A percentile compares a stretch with the other conserved stretches of the same genome.
Evolutionary conservation across 208 protist species (phyloP).

Genomic region (Leishmania major): DNA sequence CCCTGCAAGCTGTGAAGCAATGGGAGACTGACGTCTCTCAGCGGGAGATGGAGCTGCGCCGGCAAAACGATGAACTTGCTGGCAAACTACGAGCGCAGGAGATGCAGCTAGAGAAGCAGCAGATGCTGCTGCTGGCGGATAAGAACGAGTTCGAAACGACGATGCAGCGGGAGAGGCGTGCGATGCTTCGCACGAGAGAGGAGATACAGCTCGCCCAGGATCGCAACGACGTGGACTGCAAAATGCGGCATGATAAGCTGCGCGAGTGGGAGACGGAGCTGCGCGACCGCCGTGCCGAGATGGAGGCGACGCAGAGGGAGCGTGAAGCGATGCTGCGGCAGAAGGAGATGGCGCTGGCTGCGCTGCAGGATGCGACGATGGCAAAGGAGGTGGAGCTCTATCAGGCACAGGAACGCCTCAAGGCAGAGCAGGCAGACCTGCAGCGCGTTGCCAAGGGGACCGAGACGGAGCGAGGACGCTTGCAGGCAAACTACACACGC

Average conservation of each 20-base stretch:
- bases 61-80: slow-evolving; percentile 28
- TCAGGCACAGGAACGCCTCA: slow-evolving; percentile 26
- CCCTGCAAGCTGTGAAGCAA: slow-evolving; percentile 33
- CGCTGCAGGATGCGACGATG: slow-evolving; percentile 27
- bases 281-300: slow-evolving; percentile 29
- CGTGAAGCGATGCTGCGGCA: slow-evolving; percentile 36
- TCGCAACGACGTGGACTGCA: slow-evolving; percentile 27
- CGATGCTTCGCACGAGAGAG: slow-evolving; percentile 39
- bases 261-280: slow-evolving; percentile 36
- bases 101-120: slow-evolving; percentile 49
- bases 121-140: slow-evolving; percentile 38
- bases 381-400: slow-evolving; percentile 34
- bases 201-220: slow-evolving; percentile 45
- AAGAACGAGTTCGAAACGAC: slow-evolving; percentile 38
- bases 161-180: slow-evolving; percentile 42
- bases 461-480: slow-evolving; percentile 21
- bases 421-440: slow-evolving; percentile 32
- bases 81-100: slow-evolving; percentile 37
- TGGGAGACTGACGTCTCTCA: slow-evolving; percentile 18
- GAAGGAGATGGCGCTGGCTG: slow-evolving; percentile 27
- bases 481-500: slow-evolving; percentile 21
- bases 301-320: slow-evolving; percentile 36
- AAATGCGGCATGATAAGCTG: slow-evolving; percentile 35
- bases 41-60: slow-evolving; percentile 20
- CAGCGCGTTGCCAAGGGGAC: slow-evolving; percentile 19